Base-by-base conservation (phyloP, 2,329 filamentous ascomycete species). In the Macrophomina tecta region DNA sequence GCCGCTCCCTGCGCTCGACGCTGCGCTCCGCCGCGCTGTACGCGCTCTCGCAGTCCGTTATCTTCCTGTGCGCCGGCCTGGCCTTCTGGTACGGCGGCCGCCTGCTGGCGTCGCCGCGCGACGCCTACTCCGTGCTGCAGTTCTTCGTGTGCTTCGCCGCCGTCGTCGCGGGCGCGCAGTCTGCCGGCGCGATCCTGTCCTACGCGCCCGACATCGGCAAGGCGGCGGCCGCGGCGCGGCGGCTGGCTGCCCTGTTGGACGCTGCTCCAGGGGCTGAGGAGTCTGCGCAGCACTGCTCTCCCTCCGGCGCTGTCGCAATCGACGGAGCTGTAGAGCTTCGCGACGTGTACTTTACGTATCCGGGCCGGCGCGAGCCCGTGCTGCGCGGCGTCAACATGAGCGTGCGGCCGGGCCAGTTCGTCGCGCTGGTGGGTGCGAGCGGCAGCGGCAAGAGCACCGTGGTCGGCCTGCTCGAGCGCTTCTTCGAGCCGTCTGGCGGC, bases 391-490 rank as follows among this genome's bases (percentile, higher is more conserved):
- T 98, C 42, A 91, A 93, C 76, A 82, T 95, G 9, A 83, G 81
- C 14, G 87, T 94, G 48, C 87, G 89, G 32, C 91, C 91, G 0
- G 92, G 92, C 4, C 91, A 94, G 75, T 95, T 94, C 72, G 86
- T 94, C 5, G 95, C 94, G 0, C 86, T 98, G 2, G 95, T 98
- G 8, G 95, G 95, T 18, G 91, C 94, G 0, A 94, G 91, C 53
- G 94, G 95, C 2, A 97, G 94, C 75, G 95, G 95, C 67, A 98
- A 99, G 82, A 93, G 89, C 58, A 98, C 95, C 0, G 96, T 94
- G 0, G 97, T 98, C 76, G 91, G 92, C 4, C 85, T 98, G 3
- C 83, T 98, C 34, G 94, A 98, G 77, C 91, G 95, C 38, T 98
- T 98, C 82, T 98, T 98, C 76, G 93, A 98, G 72, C 91, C 94